Percentiles rank a stretch among this genome's conserved stretches.
phyloP scores from a whole-genome alignment of 805 yeast species.

The Clavispora vitiphila region DNA sequence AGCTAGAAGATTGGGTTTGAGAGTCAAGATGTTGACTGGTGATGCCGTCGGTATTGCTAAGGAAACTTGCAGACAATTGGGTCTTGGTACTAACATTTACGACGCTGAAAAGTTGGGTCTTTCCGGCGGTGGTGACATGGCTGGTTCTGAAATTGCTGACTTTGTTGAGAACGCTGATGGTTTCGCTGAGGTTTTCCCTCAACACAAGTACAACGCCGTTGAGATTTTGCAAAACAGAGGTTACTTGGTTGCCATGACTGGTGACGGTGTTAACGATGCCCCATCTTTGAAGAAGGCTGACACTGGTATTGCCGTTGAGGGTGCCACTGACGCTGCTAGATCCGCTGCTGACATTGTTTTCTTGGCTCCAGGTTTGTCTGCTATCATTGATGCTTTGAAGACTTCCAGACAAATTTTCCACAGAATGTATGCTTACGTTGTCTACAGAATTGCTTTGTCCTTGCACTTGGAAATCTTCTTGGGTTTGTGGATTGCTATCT shows the following conservation, averaged over 20 bases:
- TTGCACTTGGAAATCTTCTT: constrained; percentile 91
- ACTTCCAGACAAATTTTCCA: constrained; percentile 95
- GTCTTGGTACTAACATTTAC: constrained; percentile 93
- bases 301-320: constrained; percentile 95
- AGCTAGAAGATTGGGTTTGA: constrained; percentile 86
- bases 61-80: constrained; percentile 97
- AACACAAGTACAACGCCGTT: constrained; percentile 94
- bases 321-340: constrained; percentile 96
- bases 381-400: constrained; percentile 87
- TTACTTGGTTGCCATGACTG: constrained; percentile 98
- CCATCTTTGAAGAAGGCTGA: constrained; percentile 90
- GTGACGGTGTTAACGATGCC: constrained; percentile 99
- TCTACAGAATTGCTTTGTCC: constrained; percentile 95
- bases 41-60: constrained; percentile 98
- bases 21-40: constrained; percentile 98
- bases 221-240: constrained; percentile 94
- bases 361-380: constrained; percentile 90
- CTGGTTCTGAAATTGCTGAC: constrained; percentile 97
- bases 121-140: constrained; percentile 88
- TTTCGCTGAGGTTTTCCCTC: constrained; percentile 98
- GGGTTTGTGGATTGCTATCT: constrained; percentile 95
- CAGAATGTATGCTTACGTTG: constrained; percentile 98
- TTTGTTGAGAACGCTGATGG: constrained; percentile 97
- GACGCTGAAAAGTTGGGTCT: constrained; percentile 96
- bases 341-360: constrained; percentile 96